phyloP scores from a whole-genome alignment of 345 rosid species.

The Physaria fendleri region DNA sequence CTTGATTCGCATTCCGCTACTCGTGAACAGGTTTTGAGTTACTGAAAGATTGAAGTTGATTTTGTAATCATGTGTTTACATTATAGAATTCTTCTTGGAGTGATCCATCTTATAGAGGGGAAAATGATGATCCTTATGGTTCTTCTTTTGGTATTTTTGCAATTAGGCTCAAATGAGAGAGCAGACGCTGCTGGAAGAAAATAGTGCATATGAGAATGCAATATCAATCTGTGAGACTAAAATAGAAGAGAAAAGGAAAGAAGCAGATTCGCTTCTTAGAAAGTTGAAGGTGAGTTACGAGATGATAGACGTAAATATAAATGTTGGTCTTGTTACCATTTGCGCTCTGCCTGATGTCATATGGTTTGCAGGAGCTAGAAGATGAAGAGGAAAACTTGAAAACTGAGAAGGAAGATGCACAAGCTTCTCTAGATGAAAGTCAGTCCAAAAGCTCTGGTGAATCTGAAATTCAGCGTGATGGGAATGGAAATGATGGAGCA shows the following conservation, averaged over 20 bases:
- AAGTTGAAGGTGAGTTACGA: conserved; percentile 47
- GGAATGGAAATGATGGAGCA: conserved; percentile 32
- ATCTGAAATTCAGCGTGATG: conserved; percentile 21
- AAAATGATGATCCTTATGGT: not conserved
- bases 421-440: conserved; percentile 28
- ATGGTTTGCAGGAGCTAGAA: conserved; percentile 59
- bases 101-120: not conserved
- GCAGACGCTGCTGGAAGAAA: conserved; percentile 63
- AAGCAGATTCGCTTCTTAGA: conserved; percentile 31
- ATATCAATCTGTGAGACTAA: conserved; percentile 62
- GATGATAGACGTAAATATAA: not conserved
- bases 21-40: conserved; percentile 66
- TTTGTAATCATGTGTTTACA: not conserved
- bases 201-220: conserved; percentile 70
- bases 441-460: conserved; percentile 33
- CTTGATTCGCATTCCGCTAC: conserved; percentile 90
- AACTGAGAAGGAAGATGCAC: conserved; percentile 46
- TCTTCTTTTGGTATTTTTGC: conserved; percentile 7
- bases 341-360: not conserved
- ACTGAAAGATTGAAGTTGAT: not conserved
- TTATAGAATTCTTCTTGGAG: not conserved
- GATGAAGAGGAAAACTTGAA: conserved; percentile 44
- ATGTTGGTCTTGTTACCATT: conserved; percentile 1
- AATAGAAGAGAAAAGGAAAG: conserved; percentile 61
- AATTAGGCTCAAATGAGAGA: conserved; percentile 72